Evolutionary conservation across 495 filamentous ascomycete genomes (phyloP).

Genomic region (Hypoxylon crocopeplum): DNA sequence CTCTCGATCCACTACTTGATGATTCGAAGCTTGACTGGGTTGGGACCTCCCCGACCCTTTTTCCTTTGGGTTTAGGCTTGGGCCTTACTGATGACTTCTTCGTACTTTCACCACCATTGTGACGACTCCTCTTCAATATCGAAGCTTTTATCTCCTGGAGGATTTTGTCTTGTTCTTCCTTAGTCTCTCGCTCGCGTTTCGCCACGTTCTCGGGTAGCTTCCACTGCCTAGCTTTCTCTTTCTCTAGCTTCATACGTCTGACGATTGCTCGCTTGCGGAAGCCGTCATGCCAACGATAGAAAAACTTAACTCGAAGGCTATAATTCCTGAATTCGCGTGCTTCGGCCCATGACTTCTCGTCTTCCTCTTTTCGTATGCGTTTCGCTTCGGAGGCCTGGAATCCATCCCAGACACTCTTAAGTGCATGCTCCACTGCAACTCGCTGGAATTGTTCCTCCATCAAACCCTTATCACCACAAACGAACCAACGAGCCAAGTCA

Average conservation of each 20-base stretch:
- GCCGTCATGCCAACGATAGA: constrained; percentile 54
- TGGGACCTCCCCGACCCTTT: constrained; percentile 41
- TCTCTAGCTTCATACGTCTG: constrained; percentile 41
- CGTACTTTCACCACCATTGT: constrained; percentile 13
- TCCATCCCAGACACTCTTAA: constrained; percentile 39
- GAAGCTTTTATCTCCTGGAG: constrained; percentile 33
- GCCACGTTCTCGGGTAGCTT: constrained; percentile 36
- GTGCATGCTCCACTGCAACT: constrained; percentile 44
- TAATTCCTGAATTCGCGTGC: constrained; percentile 49
- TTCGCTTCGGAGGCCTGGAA: constrained; percentile 48
- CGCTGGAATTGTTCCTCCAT: constrained; percentile 46
- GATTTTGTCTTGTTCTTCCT: constrained; percentile 30
- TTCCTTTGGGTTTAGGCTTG: background rate
- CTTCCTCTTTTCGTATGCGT: constrained; percentile 47
- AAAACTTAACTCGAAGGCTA: constrained; percentile 54
- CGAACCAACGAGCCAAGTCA: constrained; percentile 55
- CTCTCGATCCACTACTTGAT: constrained; percentile 4
- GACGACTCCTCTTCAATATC: constrained; percentile 20
- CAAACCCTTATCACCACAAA: constrained; percentile 51
- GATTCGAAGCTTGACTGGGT: background rate
- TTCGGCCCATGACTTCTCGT: constrained; percentile 45
- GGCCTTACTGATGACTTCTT: constrained; percentile 27
- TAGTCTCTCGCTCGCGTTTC: constrained; percentile 35
- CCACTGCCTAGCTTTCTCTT: constrained; percentile 44
- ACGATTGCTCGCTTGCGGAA: constrained; percentile 47